These are phyloP conservation scores for Aspergillus brunneoviolaceus DNA, from an alignment of 2,329 filamentous ascomycete genomes.

Conservation along the genomic window DNA sequence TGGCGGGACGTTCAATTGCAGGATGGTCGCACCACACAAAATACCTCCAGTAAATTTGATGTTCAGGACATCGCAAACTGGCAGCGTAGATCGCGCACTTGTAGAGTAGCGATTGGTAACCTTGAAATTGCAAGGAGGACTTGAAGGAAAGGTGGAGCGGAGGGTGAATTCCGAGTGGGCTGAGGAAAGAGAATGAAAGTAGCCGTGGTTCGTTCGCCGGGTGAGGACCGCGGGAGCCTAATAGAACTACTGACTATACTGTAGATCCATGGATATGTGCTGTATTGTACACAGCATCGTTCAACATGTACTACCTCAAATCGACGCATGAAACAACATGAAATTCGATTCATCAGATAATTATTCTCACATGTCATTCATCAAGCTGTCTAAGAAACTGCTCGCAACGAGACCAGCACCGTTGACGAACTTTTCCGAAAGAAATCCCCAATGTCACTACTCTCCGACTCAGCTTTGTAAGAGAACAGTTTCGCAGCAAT, in stretches of 20 bases:
- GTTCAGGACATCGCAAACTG: background rate
- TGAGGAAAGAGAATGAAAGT: background rate
- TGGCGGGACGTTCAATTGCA: background rate
- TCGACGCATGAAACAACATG: background rate
- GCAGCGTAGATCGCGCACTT: background rate
- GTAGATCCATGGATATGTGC: no score
- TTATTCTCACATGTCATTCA: background rate
- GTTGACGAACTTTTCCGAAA: background rate
- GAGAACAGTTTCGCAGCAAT: background rate
- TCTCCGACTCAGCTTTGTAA: background rate
- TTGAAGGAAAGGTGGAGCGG: background rate
- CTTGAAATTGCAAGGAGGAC: no score
- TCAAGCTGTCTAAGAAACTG: background rate
- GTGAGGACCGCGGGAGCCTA: background rate
- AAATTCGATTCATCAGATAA: background rate
- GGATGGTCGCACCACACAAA: background rate
- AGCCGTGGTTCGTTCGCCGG: background rate
- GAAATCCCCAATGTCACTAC: background rate
- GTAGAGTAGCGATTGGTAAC: background rate
- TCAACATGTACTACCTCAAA: background rate
- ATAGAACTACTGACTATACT: background rate
- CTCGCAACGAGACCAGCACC: background rate
- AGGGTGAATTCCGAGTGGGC: background rate
- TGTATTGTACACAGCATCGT: no score
- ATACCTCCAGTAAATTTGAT: background rate